phyloP scores from a whole-genome alignment of 2,329 filamentous ascomycete species.

The Talaromyces sp. region DNA sequence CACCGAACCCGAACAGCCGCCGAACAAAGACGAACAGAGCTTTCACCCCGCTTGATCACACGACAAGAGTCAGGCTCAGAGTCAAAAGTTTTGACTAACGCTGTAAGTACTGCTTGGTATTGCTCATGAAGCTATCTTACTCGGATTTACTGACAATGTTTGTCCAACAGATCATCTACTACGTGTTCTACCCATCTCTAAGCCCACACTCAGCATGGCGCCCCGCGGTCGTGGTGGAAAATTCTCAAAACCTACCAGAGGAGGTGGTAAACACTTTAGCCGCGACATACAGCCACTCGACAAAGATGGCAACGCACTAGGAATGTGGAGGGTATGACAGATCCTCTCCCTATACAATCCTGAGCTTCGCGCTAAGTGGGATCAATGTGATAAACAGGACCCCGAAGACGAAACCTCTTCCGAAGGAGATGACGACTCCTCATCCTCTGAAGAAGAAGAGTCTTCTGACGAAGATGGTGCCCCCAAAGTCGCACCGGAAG shows the following conservation, averaged over 20 bases:
- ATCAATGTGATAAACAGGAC: slow-evolving; percentile 24
- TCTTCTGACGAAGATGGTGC: slow-evolving; percentile 45
- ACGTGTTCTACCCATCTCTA: not conserved
- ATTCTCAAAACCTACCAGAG: slow-evolving; percentile 21
- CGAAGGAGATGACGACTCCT: slow-evolving; percentile 49
- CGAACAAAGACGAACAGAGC: not conserved
- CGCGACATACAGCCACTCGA: slow-evolving; percentile 85
- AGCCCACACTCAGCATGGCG: slow-evolving; percentile 16
- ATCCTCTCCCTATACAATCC: not conserved
- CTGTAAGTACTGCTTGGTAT: not conserved
- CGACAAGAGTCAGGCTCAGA: not conserved
- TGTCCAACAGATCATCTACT: not conserved
- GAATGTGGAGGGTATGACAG: slow-evolving; percentile 67
- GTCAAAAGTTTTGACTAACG: not conserved
- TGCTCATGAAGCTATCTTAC: not conserved
- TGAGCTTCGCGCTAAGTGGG: not conserved
- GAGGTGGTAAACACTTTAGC: slow-evolving; percentile 86
- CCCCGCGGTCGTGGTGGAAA: slow-evolving; percentile 21
- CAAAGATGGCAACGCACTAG: slow-evolving; percentile 79
- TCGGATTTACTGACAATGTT: not conserved
- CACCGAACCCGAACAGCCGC: not conserved
- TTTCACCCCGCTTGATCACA: slow-evolving; percentile 5
- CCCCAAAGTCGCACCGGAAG: slow-evolving; percentile 40
- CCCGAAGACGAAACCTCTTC: slow-evolving; percentile 36
- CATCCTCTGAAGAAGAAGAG: slow-evolving; percentile 45